These are phyloP conservation scores for Cryptosporidium ryanae DNA, from an alignment of 169 alveolate species.

Conservation along the genomic window DNA sequence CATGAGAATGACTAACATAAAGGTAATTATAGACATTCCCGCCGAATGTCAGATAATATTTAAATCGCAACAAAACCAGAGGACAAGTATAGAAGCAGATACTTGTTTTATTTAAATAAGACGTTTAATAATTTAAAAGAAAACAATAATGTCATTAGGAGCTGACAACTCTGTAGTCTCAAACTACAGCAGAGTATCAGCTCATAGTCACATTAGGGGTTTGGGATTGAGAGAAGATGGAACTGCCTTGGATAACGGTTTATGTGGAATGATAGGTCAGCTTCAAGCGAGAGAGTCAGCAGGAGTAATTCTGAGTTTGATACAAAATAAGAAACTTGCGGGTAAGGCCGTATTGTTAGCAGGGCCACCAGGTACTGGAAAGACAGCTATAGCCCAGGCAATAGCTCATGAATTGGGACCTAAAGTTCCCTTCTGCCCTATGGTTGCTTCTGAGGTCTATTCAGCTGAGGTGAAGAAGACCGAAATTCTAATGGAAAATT, in stretches of 20 bases:
- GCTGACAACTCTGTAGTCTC: background rate
- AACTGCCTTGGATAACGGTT: slow-evolving; percentile 82
- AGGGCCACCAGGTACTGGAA: slow-evolving; percentile 99
- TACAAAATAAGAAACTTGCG: slow-evolving; percentile 97
- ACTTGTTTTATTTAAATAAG: no score
- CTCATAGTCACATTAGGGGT: slow-evolving; percentile 99
- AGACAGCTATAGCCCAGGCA: slow-evolving; percentile 99
- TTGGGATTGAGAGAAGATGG: slow-evolving; percentile 97
- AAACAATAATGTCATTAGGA: background rate
- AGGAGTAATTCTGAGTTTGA: slow-evolving; percentile 97
- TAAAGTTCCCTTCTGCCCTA: slow-evolving; percentile 99
- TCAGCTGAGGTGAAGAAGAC: slow-evolving; percentile 99
- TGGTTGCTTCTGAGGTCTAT: slow-evolving; percentile 99
- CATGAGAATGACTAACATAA: no score
- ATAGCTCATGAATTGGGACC: slow-evolving; percentile 98
- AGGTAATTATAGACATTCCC: no score
- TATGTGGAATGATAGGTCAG: slow-evolving; percentile 98
- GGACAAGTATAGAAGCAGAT: no score
- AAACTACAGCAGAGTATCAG: slow-evolving; percentile 88
- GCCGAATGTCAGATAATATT: no score
- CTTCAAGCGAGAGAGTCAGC: slow-evolving; percentile 99
- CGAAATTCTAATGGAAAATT: slow-evolving; percentile 98
- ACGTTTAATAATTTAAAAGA: background rate
- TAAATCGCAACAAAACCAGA: no score
- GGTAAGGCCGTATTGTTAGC: slow-evolving; percentile 91